Evolutionary conservation across 345 rosid genomes (phyloP), one percentile per base, ranked within the genome.

Genomic region (Euphorbia peplus): DNA sequence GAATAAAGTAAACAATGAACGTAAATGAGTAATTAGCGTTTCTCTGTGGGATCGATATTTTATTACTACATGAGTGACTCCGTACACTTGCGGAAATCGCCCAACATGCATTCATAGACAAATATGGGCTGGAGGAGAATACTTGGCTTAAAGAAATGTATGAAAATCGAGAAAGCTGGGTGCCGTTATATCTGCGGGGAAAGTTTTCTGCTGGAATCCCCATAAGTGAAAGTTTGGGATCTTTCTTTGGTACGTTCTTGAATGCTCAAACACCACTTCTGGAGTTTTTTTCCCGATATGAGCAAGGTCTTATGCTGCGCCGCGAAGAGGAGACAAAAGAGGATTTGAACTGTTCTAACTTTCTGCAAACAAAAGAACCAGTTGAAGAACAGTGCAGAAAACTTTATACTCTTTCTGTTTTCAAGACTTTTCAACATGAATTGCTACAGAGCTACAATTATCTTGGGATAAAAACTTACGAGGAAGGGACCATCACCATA

Each of bases 201-300:
- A 84, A 83, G 14, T 93, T 93, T 80, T 93, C 81, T 14, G 96
- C 91, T 1, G 98, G 98, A 50, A 85, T 93, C 66, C 86, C 92
- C 1, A 28, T 84, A 28, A 78, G 78, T 51, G 92, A 82, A 68
- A 78, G 70, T 47, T 25, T 74, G 0, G 89, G 90, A 73, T 77
- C 97, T 0, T 90, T 87, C 80, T 90, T 86, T 39, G 87, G 86
- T 57, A 63, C 85, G 48, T 76, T 77, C n/a, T 79, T 89, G 47
- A 85, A 75, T 59, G 81, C 83, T 51, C 80, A 86, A 65, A 86
- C 90, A 0, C 84, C 90, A 7, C 79, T 83, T 35, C 74, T 64
- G 47, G 98, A 90, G 50, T 90, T 93, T 63, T 65, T 87, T 57
- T 63, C 85, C 0, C 78, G 81, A 72, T 90, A 86, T 57, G 91